phyloP scores from a whole-genome alignment of 331 rosid genomes.

The Telfairia occidentalis region DNA sequence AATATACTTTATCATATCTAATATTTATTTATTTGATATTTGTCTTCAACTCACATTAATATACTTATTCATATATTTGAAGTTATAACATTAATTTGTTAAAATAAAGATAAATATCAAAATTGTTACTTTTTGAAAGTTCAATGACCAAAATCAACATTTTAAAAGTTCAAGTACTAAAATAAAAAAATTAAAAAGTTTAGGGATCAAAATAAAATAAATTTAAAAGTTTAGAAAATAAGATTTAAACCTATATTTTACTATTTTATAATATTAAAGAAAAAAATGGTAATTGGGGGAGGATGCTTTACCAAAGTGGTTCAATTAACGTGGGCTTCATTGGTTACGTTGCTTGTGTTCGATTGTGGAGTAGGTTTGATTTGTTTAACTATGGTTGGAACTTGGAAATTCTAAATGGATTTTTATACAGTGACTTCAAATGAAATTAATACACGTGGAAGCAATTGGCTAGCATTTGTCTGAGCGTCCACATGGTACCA shows the following conservation, averaged over 20 bases:
- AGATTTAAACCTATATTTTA: background rate
- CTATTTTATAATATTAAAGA: background rate
- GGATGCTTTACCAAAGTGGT: background rate
- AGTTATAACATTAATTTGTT: no score
- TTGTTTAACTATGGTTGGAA: background rate
- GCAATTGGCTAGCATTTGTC: background rate
- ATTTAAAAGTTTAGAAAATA: no score
- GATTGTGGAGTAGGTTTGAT: background rate
- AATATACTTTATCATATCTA: no score
- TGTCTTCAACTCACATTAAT: no score
- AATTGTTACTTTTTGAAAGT: no score
- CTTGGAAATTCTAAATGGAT: background rate
- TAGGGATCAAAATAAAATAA: no score
- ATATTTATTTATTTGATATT: no score
- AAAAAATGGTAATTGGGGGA: background rate
- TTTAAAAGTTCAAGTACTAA: no score
- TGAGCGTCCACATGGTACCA: constrained; percentile 4
- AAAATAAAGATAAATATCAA: no score
- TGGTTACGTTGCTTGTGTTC: constrained; percentile 6
- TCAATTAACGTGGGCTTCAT: constrained; percentile 7
- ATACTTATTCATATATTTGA: no score
- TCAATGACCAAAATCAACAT: no score
- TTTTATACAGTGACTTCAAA: background rate
- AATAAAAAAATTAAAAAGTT: no score
- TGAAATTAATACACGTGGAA: constrained; percentile 5